A percentile compares a stretch with the other conserved stretches of the same genome.
Evolutionary conservation across 176 grass and related monocot species (phyloP).

Genomic region (Oryza glumipatula): DNA sequence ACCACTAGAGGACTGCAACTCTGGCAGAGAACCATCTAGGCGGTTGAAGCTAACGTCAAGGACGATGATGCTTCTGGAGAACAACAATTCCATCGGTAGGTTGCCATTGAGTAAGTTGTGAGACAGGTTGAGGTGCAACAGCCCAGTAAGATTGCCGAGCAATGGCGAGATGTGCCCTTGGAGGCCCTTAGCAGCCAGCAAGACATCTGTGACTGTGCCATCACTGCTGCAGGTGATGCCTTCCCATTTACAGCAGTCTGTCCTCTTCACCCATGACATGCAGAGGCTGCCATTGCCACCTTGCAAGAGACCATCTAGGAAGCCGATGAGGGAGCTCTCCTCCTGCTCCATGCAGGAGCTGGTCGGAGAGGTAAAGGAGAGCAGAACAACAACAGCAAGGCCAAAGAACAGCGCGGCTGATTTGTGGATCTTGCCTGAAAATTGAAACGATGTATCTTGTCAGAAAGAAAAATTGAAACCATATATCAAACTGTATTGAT

Average conservation of each 20-base stretch:
- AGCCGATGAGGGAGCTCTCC: no score
- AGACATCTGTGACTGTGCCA: slow-evolving; percentile 47
- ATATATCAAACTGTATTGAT: no score
- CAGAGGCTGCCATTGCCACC: slow-evolving; percentile 23
- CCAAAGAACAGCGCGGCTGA: no score
- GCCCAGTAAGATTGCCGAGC: slow-evolving; percentile 53
- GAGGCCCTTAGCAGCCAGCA: slow-evolving; percentile 53
- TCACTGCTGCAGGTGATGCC: slow-evolving; percentile 50
- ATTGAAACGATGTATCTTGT: no score
- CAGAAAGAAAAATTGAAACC: no score
- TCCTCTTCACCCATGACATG: slow-evolving; percentile 43
- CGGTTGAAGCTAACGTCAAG: slow-evolving; percentile 79
- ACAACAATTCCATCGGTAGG: slow-evolving; percentile 51
- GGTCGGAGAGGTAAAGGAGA: no score
- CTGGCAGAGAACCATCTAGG: slow-evolving; percentile 45
- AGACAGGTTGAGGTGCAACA: slow-evolving; percentile 63
- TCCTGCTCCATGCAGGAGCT: no score
- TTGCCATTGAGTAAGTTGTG: slow-evolving; percentile 45
- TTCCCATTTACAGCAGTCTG: slow-evolving; percentile 73
- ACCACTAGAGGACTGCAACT: slow-evolving; percentile 3
- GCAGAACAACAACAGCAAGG: no score
- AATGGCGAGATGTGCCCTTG: slow-evolving; percentile 46
- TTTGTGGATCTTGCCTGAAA: no score
- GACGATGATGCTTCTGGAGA: slow-evolving; percentile 46
- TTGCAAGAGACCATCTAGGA: no score